These are phyloP conservation scores for Saururus chinensis DNA, from an alignment of 164 flowering plant genomes.

Conservation along the genomic window DNA sequence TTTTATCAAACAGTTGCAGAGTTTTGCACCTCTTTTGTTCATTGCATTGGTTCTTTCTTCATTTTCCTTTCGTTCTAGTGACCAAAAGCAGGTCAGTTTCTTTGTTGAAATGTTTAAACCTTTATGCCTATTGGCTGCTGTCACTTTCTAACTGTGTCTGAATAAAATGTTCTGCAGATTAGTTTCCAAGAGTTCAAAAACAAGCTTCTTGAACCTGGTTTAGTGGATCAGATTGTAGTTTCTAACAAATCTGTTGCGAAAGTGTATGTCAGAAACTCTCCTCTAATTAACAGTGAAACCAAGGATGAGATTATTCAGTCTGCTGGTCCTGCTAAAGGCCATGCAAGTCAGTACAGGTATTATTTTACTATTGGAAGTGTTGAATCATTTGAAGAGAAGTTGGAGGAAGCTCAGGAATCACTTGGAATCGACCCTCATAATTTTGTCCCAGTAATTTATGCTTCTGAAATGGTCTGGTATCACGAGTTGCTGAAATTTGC, in stretches of 20 bases:
- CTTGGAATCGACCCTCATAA: conserved; percentile 77
- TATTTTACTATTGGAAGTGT: conserved; percentile 88
- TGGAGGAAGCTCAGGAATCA: conserved; percentile 93
- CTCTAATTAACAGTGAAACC: conserved; percentile 23
- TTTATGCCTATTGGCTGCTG: neutral
- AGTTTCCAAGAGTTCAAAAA: conserved; percentile 89
- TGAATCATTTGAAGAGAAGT: conserved; percentile 88
- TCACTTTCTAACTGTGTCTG: neutral
- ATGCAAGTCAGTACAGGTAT: conserved; percentile 52
- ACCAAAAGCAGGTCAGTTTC: conserved; percentile 43
- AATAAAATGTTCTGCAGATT: conserved; percentile 34
- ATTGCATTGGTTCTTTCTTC: conserved; percentile 45
- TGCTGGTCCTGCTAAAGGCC: conserved; percentile 28
- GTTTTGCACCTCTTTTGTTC: conserved; percentile 35
- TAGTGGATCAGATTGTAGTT: conserved; percentile 78
- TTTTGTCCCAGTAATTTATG: conserved; percentile 78
- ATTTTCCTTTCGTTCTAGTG: conserved; percentile 41
- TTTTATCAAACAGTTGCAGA: conserved; percentile 40
- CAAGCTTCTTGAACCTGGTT: conserved; percentile 83
- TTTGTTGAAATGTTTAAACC: neutral
- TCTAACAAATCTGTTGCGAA: conserved; percentile 84
- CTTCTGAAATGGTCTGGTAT: conserved; percentile 68
- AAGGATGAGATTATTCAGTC: conserved; percentile 29
- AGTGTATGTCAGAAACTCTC: conserved; percentile 51
- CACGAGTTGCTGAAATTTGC: conserved; percentile 71